A percentile compares a stretch with the other conserved stretches of the same genome.
phyloP scores from a whole-genome alignment of 345 rosid genomes.

The Eucalyptus erythrocorys region DNA sequence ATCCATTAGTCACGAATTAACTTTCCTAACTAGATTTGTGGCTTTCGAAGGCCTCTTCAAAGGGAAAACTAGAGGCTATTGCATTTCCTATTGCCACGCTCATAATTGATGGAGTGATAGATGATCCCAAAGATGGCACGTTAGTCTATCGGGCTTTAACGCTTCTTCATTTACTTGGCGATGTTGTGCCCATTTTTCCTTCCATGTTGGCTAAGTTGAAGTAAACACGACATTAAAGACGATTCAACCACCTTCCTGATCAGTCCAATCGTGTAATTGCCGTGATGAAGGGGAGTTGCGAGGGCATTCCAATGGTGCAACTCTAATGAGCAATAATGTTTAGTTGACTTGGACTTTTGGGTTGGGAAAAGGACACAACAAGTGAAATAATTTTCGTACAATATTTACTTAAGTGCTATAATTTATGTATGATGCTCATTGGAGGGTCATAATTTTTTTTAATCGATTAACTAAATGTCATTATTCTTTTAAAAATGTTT shows the following conservation, averaged over 20 bases:
- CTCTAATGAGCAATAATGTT: neutral
- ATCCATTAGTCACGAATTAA: too few relatives aligned
- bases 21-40: too few relatives aligned
- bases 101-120: too few relatives aligned
- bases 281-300: neutral
- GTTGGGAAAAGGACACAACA: neutral
- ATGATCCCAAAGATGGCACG: neutral
- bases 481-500: too few relatives aligned
- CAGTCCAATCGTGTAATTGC: neutral
- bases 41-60: too few relatives aligned
- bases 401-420: neutral
- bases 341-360: neutral
- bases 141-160: neutral
- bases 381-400: rapidly evolving
- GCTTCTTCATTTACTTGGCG: neutral
- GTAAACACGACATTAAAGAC: neutral
- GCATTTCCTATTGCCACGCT: too few relatives aligned
- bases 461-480: too few relatives aligned
- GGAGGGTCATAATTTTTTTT: neutral
- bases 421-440: too few relatives aligned
- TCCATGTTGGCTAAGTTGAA: neutral
- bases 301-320: neutral
- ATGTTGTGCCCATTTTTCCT: neutral
- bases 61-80: too few relatives aligned
- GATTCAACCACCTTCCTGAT: neutral